Evolutionary conservation across 2,329 filamentous ascomycete species (phyloP).

Genomic region (Ceratocystis huliohia): DNA sequence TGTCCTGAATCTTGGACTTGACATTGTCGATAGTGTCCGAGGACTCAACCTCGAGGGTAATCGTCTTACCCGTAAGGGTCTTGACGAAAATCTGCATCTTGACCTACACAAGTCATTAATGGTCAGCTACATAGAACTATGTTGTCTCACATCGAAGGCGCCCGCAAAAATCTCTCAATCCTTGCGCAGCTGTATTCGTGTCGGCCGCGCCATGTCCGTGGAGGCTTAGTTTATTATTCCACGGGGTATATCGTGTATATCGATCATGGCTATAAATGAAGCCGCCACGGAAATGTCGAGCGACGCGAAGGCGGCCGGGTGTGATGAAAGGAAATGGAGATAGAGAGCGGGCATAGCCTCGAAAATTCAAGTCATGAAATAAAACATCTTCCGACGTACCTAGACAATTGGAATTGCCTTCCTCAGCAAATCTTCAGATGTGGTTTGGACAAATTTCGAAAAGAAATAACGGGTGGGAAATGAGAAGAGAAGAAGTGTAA

Average conservation of each 20-base stretch:
- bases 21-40: conserved; percentile 99
- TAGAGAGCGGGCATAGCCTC: conserved; percentile 12
- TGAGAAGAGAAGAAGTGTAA: conserved; percentile 11
- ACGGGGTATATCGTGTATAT: background rate
- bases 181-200: background rate
- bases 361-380: conserved; percentile 12
- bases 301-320: conserved; percentile 7
- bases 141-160: conserved; percentile 8
- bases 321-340: conserved; percentile 15
- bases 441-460: conserved; percentile 29
- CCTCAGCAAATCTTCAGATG: conserved; percentile 50
- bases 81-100: conserved; percentile 68
- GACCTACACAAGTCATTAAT: conserved; percentile 32
- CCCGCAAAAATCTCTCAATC: background rate
- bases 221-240: background rate
- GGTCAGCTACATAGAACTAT: conserved; percentile 28
- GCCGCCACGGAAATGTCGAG: conserved; percentile 11
- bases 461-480: conserved; percentile 21
- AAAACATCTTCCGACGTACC: conserved; percentile 46
- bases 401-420: conserved; percentile 51
- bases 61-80: conserved; percentile 98
- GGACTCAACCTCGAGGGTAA: conserved; percentile 99
- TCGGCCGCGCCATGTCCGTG: background rate
- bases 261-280: background rate
- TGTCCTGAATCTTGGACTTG: conserved; percentile 97